Evolutionary conservation across 352 stramenopile genomes (phyloP).

Genomic region (Pilasporangium apinafurcum): DNA sequence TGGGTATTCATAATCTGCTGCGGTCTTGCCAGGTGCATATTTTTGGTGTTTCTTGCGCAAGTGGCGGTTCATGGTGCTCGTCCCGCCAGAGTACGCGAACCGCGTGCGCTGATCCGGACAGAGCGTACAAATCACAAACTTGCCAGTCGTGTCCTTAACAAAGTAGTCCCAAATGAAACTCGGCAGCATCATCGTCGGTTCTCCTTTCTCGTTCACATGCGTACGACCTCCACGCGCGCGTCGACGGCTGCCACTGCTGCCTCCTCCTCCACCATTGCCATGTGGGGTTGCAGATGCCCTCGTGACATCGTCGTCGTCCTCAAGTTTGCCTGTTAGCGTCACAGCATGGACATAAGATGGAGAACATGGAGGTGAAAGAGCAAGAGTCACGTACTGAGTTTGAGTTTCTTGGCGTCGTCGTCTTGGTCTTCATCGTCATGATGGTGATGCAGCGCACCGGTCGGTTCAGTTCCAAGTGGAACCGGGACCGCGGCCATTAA

Average conservation of each 20-base stretch:
- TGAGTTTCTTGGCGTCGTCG: conserved; percentile 3
- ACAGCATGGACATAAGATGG: neutral
- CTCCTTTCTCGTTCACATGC: conserved; percentile 41
- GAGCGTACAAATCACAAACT: conserved; percentile 74
- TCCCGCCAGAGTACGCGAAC: conserved; percentile 80
- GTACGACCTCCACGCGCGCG: conserved; percentile 6
- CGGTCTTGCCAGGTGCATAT: conserved; percentile 64
- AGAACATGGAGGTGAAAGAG: neutral
- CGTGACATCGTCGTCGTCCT: neutral
- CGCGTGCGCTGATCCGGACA: conserved; percentile 58
- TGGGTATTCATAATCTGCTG: conserved; percentile 64
- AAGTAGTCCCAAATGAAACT: conserved; percentile 87
- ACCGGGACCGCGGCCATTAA: conserved; percentile 8
- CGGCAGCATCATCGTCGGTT: conserved; percentile 58
- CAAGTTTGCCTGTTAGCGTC: neutral
- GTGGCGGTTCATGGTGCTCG: conserved; percentile 81
- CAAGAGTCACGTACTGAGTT: neutral
- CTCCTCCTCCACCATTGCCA: neutral
- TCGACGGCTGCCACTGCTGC: conserved; percentile 4
- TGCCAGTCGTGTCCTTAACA: conserved; percentile 64
- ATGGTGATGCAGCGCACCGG: conserved; percentile 4
- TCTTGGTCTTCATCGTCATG: conserved; percentile 4
- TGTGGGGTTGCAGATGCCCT: neutral
- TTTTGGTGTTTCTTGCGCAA: conserved; percentile 80
- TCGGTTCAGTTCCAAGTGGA: conserved; percentile 9